Evolutionary conservation across 768 basidiomycete species (phyloP).

Genomic region (Obba rivulosa): DNA sequence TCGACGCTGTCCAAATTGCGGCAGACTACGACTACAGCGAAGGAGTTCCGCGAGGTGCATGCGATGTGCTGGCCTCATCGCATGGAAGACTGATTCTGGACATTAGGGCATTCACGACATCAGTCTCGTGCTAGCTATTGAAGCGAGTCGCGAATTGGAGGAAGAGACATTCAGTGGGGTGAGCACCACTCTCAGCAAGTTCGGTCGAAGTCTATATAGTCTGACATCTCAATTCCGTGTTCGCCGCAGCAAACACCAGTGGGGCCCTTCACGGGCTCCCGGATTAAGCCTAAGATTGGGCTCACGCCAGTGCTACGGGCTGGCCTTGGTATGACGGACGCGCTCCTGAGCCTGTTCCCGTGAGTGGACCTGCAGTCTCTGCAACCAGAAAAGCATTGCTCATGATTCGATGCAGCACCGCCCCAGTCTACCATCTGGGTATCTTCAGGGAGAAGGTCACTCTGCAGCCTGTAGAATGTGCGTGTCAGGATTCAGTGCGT

Average conservation of each 20-base stretch:
- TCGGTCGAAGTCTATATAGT: neutral
- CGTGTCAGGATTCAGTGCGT: conserved; percentile 14
- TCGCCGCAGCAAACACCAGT: conserved; percentile 67
- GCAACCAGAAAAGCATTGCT: neutral
- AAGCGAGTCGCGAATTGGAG: conserved; percentile 68
- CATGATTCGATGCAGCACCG: conserved; percentile 40
- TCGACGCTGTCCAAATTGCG: conserved; percentile 70
- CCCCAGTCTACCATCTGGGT: conserved; percentile 88
- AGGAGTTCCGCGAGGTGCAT: conserved; percentile 74
- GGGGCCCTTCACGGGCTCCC: conserved; percentile 69
- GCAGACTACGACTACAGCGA: conserved; percentile 51
- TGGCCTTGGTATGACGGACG: conserved; percentile 90
- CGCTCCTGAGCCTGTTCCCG: conserved; percentile 81
- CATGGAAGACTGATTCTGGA: neutral
- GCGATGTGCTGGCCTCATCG: neutral
- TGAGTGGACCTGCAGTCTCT: conserved; percentile 31
- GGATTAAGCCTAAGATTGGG: conserved; percentile 73
- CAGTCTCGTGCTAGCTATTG: conserved; percentile 75
- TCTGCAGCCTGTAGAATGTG: conserved; percentile 89
- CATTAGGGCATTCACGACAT: conserved; percentile 67
- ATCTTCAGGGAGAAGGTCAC: conserved; percentile 83
- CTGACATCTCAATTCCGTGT: neutral
- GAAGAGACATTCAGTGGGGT: conserved; percentile 62
- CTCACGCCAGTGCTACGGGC: conserved; percentile 90
- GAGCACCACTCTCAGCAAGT: conserved; percentile 20